These are phyloP conservation scores for Chenopodium suecicum DNA, from an alignment of 148 eudicot genomes.

Conservation along the genomic window DNA sequence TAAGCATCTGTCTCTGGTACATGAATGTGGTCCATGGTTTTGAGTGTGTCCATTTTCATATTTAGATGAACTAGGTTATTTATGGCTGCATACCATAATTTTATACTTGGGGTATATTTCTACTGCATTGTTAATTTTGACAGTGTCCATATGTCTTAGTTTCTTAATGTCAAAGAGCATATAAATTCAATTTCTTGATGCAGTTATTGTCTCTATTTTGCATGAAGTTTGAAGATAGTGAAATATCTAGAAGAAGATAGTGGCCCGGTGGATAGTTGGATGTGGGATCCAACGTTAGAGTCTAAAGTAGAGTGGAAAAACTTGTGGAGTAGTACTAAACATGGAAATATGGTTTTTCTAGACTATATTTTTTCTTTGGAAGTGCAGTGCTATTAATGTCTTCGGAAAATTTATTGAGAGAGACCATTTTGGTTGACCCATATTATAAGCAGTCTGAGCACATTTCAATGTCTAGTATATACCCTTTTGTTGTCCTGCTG, in stretches of 20 bases:
- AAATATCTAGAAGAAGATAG: neutral
- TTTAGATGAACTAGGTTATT: neutral
- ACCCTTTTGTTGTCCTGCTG: neutral
- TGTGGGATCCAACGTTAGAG: neutral
- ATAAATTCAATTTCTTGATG: too few relatives aligned
- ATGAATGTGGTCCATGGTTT: neutral
- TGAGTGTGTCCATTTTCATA: neutral
- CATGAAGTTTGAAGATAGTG: neutral
- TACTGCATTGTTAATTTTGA: too few relatives aligned
- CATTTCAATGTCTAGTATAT: neutral
- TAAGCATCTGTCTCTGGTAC: neutral
- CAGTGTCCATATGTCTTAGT: too few relatives aligned
- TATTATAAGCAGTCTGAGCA: neutral
- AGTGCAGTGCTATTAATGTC: neutral
- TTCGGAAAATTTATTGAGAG: neutral
- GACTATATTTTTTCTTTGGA: neutral
- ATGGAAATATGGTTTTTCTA: neutral
- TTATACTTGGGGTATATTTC: too few relatives aligned
- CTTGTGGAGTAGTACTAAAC: neutral
- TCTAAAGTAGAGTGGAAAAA: neutral
- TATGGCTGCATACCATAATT: neutral
- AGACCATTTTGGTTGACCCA: neutral
- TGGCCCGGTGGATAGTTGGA: neutral
- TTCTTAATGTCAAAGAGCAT: too few relatives aligned
- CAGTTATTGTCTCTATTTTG: neutral